Evolutionary conservation across 2,329 filamentous ascomycete genomes (phyloP).

Genomic region (Aspergillus aculeatinus): DNA sequence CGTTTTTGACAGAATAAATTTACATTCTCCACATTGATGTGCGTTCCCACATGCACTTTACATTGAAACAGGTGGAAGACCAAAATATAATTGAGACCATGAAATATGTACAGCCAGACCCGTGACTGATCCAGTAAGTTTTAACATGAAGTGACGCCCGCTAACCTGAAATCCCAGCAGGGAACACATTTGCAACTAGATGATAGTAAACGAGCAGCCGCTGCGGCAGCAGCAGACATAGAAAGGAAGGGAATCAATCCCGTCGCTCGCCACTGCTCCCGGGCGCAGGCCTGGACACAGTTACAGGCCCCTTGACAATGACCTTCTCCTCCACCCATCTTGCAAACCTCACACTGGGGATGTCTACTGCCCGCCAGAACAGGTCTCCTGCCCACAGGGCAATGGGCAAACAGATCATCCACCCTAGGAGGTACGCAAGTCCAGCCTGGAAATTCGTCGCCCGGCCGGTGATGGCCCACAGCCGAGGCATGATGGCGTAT

Average conservation of each 20-base stretch:
- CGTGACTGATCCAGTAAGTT: not conserved
- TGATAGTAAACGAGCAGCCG: not conserved
- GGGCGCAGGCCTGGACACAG: not conserved
- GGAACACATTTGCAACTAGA: not conserved
- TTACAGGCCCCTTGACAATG: constrained; percentile 21
- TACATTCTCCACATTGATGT: no score
- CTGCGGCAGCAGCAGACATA: not conserved
- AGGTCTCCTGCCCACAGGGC: constrained; percentile 59
- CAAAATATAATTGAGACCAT: not conserved
- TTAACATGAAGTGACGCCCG: constrained; percentile 4
- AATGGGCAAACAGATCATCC: constrained; percentile 39
- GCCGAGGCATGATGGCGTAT: constrained; percentile 44
- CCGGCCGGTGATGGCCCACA: constrained; percentile 42
- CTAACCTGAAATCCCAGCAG: constrained; percentile 6
- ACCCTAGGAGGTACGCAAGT: constrained; percentile 41
- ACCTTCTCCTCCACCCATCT: constrained; percentile 48
- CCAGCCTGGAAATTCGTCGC: constrained; percentile 41
- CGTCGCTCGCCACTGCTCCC: not conserved
- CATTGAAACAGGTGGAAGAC: not conserved
- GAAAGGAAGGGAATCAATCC: constrained; percentile 8
- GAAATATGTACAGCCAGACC: not conserved
- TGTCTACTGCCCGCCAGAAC: constrained; percentile 59
- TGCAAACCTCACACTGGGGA: constrained; percentile 51
- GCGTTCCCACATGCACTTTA: no score
- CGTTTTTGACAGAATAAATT: no score